Evolutionary conservation across 2,329 filamentous ascomycete genomes (phyloP).

Genomic region (Colletotrichum neosansevieriae): DNA sequence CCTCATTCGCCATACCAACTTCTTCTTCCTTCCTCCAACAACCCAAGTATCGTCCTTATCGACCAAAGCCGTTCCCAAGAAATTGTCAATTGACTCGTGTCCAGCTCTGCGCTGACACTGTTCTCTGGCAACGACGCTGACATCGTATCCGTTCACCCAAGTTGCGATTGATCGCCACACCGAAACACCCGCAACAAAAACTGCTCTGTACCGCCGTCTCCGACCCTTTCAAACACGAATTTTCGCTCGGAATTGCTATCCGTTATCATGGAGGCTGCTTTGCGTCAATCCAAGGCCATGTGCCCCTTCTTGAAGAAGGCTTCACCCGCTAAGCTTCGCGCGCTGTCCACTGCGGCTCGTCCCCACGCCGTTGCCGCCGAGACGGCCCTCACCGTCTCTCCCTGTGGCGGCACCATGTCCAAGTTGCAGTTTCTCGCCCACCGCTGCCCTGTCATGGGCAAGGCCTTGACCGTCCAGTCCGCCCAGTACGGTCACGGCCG

Average conservation of each 20-base stretch:
- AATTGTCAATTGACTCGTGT: slow-evolving; percentile 34
- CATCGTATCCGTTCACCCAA: slow-evolving; percentile 8
- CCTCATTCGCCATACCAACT: slow-evolving; percentile 11
- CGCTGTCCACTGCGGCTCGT: slow-evolving; percentile 82
- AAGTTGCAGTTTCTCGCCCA: slow-evolving; percentile 95
- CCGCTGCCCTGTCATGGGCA: slow-evolving; percentile 98
- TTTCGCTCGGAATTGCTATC: slow-evolving; percentile 9
- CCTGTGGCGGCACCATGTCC: slow-evolving; percentile 92
- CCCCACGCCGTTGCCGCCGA: slow-evolving; percentile 54
- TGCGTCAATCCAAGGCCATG: slow-evolving; percentile 95
- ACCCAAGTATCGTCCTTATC: slow-evolving; percentile 13
- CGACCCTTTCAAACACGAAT: slow-evolving; percentile 6
- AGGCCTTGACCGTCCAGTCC: slow-evolving; percentile 90
- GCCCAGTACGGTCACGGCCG: slow-evolving; percentile 64
- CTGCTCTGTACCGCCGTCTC: slow-evolving; percentile 9
- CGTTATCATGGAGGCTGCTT: slow-evolving; percentile 85
- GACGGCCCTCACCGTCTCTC: slow-evolving; percentile 70
- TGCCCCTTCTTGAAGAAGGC: slow-evolving; percentile 98
- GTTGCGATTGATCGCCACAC: slow-evolving; percentile 29
- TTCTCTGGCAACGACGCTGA: slow-evolving; percentile 30
- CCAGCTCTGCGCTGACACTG: slow-evolving; percentile 29
- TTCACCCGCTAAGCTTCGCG: slow-evolving; percentile 89
- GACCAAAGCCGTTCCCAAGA: slow-evolving; percentile 19
- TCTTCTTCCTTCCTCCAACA: not conserved
- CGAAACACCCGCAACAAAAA: slow-evolving; percentile 21